phyloP scores from a whole-genome alignment of 192 early-diverging fungal species.

The Linnemannia exigua region DNA sequence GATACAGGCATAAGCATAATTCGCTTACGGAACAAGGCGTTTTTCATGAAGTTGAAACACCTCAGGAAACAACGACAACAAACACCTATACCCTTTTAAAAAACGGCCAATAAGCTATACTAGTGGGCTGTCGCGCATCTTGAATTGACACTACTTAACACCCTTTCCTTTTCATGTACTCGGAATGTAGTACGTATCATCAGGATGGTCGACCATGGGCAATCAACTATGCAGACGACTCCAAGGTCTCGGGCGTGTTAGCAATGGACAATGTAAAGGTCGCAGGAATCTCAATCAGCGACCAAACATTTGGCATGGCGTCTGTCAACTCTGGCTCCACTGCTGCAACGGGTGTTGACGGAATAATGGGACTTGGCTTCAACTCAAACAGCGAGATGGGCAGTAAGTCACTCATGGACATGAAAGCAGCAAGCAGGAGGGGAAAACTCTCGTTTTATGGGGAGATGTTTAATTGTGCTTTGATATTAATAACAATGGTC shows the following conservation, averaged over 20 bases:
- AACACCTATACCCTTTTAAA: too few relatives aligned
- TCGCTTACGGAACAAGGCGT: too few relatives aligned
- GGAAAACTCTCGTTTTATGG: too few relatives aligned
- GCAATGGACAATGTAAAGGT: slow-evolving; percentile 62
- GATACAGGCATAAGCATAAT: too few relatives aligned
- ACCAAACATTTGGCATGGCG: slow-evolving; percentile 63
- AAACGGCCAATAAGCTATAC: too few relatives aligned
- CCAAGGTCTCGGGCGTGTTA: slow-evolving; percentile 62
- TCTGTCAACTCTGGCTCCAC: slow-evolving; percentile 64
- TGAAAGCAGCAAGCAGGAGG: too few relatives aligned
- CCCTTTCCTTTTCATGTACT: too few relatives aligned
- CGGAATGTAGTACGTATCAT: slow-evolving; percentile 44
- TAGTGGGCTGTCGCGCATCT: too few relatives aligned
- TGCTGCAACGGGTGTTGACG: slow-evolving; percentile 65
- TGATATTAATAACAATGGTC: not conserved
- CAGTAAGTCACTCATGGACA: slow-evolving; percentile 39
- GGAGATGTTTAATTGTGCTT: too few relatives aligned
- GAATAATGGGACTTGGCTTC: slow-evolving; percentile 71
- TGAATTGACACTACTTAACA: too few relatives aligned
- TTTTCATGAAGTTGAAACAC: too few relatives aligned
- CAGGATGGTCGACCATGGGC: slow-evolving; percentile 56
- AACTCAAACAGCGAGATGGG: slow-evolving; percentile 61
- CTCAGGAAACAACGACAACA: too few relatives aligned
- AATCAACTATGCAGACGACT: slow-evolving; percentile 67
- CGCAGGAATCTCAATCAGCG: slow-evolving; percentile 55